Conservation (phyloP, 2,329 filamentous ascomycete genomes). For the Ramichloridium luteum region DNA sequence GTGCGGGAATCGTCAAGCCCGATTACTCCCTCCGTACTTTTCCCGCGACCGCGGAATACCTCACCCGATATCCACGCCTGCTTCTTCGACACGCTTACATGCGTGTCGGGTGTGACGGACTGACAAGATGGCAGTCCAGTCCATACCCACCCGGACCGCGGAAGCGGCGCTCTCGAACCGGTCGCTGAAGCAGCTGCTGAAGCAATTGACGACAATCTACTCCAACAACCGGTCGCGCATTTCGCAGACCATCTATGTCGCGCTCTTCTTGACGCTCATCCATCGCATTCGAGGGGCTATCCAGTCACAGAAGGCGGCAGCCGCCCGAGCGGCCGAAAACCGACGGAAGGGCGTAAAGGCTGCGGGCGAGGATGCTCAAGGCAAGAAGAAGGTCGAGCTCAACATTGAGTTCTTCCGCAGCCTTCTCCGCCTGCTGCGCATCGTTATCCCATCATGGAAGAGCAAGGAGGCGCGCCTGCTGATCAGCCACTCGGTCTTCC, state of each 20-base stretch:
- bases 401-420: constrained; percentile 78
- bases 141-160: constrained; percentile 7
- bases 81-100: too few species aligned
- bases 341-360: constrained; percentile 25
- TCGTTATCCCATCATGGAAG: constrained; percentile 81
- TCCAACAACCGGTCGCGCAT: constrained; percentile 68
- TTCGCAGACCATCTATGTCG: constrained; percentile 71
- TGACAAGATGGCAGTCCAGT: constrained; percentile 14
- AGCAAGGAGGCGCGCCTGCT: constrained; percentile 80
- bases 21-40: too few species aligned
- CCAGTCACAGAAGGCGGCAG: constrained; percentile 81
- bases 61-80: too few species aligned
- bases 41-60: too few species aligned
- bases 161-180: constrained; percentile 18
- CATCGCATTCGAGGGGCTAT: constrained; percentile 87
- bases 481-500: constrained; percentile 82
- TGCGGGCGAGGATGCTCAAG: constrained; percentile 30
- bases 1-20: too few species aligned
- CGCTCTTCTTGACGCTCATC: constrained; percentile 64
- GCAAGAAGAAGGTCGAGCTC: constrained; percentile 64
- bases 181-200: constrained; percentile 21
- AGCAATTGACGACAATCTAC: constrained; percentile 56
- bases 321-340: constrained; percentile 51
- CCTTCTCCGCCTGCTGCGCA: constrained; percentile 63
- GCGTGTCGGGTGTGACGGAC: too few species aligned